Conservation (phyloP, 2,329 filamentous ascomycete species). For the Eutypa lata region DNA sequence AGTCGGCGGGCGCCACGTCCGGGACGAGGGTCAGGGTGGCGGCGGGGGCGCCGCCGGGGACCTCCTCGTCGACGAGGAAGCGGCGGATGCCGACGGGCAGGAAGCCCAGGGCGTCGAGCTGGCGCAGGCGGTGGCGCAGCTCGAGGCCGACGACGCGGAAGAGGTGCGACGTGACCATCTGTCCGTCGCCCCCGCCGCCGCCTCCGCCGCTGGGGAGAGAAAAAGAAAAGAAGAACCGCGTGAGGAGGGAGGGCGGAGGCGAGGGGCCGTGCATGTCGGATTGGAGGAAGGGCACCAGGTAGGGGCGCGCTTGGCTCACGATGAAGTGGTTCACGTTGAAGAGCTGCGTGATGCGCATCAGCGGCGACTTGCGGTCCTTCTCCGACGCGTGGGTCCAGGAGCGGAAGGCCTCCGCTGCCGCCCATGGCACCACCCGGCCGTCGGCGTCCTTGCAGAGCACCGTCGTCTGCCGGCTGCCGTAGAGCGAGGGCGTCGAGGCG, state of each 20-base stretch:
- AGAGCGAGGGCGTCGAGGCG: slow-evolving; percentile 61
- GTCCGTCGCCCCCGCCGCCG: slow-evolving; percentile 46
- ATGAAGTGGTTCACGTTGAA: slow-evolving; percentile 97
- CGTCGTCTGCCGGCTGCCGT: slow-evolving; percentile 58
- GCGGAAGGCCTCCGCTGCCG: slow-evolving; percentile 62
- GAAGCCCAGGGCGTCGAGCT: slow-evolving; percentile 74
- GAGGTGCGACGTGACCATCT: slow-evolving; percentile 55
- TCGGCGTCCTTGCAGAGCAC: slow-evolving; percentile 76
- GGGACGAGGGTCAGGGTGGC: slow-evolving; percentile 66
- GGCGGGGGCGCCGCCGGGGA: slow-evolving; percentile 68
- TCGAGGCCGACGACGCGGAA: slow-evolving; percentile 72
- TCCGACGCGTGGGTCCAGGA: slow-evolving; percentile 66
- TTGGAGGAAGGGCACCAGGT: slow-evolving; percentile 80
- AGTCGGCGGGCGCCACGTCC: slow-evolving; percentile 69
- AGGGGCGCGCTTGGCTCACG: slow-evolving; percentile 86
- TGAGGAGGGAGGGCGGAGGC: slow-evolving; percentile 48
- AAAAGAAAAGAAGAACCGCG: not conserved
- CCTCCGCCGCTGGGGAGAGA: too few relatives aligned
- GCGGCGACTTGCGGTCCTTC: slow-evolving; percentile 60
- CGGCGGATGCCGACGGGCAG: slow-evolving; percentile 68
- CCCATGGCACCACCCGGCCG: slow-evolving; percentile 73
- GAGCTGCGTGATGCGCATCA: slow-evolving; percentile 72
- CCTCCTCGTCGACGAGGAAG: slow-evolving; percentile 77
- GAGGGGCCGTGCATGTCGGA: slow-evolving; percentile 76
- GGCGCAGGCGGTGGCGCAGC: slow-evolving; percentile 74